Evolutionary conservation across 495 filamentous ascomycete genomes (phyloP), one percentile per base, ranked within the genome.

Genomic region (Jackrogersella minutella): DNA sequence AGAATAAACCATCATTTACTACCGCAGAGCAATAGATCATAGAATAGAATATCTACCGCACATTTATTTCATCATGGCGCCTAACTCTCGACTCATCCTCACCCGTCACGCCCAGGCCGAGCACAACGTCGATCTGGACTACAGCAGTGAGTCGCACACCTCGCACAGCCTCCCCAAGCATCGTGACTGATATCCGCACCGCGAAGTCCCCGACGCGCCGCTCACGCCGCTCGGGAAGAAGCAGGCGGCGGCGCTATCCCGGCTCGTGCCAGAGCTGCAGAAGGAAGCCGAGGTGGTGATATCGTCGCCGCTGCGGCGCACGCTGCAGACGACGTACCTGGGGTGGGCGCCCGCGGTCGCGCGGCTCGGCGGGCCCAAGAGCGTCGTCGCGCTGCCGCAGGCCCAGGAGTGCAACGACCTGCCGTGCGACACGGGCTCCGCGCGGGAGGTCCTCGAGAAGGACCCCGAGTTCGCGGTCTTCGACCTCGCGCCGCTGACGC

Each of bases 101-200:
- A 83, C 85, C 49, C 80, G 85, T 46, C 85, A 87, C 62, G 85
- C 84, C 22, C 76, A 88, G 72, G 84, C 84, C 1, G 73, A 84
- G 24, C 85, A 86, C 70, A 87, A 86, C 69, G 76, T 76, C 26
- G 59, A 76, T 46, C 53, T 61, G 1, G 70, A 73, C 39, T 73
- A 70, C 46, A 67, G 54, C 52, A 73, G 70, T 70, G 50, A 66
- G 70, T 70, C 34, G n/a, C 30, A 11, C 37, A 17, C 21, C n/a
- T 19, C 13, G 30, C 24, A 41, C 34, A 26, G 34, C 14, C 51
- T 14, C 13, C 9, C 10, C 21, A 10, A 28, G 5, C 11, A 39
- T 16, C 11, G 10, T 33, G 16, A 16, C 46, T 30, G 16, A 51
- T 10, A 33, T n/a, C 16, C 33, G 14, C n/a, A n/a, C 39, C 24